Evolutionary conservation across 139 green algal species (phyloP).

Genomic region (Haematococcus sp.): DNA sequence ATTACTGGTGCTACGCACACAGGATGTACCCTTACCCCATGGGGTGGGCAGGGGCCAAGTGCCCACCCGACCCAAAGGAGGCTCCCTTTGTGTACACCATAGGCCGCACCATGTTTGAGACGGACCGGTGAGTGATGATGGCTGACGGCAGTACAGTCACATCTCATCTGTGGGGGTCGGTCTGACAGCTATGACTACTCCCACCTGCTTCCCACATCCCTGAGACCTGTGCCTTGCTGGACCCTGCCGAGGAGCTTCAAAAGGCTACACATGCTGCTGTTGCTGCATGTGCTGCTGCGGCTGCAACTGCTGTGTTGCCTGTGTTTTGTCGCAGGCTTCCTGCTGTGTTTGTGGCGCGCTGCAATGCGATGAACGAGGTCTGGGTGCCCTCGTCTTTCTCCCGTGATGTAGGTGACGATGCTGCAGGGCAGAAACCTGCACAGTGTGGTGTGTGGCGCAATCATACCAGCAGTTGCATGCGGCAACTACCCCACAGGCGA

Average conservation of each 20-base stretch:
- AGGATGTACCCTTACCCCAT: conserved; percentile 18
- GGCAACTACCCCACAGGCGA: too few species aligned
- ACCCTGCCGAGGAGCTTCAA: background rate
- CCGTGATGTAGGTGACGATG: background rate
- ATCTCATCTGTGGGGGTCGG: too few species aligned
- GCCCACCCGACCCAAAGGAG: conserved; percentile 41
- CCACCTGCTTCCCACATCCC: too few species aligned
- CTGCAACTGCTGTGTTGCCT: background rate
- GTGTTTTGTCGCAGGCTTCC: background rate
- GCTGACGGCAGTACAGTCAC: conserved; percentile 8
- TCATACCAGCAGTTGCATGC: too few species aligned
- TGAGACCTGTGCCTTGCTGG: background rate
- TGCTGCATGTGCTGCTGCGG: background rate
- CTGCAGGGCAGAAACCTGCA: too few species aligned
- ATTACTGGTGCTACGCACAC: too few species aligned
- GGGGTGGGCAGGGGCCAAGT: conserved; percentile 18
- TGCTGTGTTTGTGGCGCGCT: conserved; percentile 5
- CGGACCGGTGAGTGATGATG: conserved; percentile 27
- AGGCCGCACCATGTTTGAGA: conserved; percentile 70
- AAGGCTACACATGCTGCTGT: background rate
- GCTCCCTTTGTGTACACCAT: conserved; percentile 45
- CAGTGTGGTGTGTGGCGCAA: too few species aligned
- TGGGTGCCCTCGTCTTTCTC: conserved; percentile 18
- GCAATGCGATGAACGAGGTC: conserved; percentile 19
- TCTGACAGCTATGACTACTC: too few species aligned